These are phyloP conservation scores for Schwanniomyces etchellsii DNA, from an alignment of 1,139 yeast species.

Conservation along the genomic window DNA sequence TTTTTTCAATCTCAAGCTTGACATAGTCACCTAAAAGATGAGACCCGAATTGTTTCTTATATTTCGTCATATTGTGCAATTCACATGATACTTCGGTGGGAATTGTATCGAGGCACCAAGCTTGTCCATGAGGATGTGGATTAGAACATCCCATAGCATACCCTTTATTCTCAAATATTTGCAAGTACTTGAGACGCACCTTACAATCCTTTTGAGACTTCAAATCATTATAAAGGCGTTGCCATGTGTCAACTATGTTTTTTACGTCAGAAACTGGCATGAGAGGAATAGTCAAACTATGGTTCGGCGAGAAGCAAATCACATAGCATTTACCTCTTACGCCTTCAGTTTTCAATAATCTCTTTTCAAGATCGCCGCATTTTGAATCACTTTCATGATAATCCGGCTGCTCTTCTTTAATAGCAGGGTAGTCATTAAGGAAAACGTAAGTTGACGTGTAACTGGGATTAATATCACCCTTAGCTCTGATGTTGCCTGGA, in stretches of 20 bases:
- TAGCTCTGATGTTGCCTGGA: conserved; percentile 66
- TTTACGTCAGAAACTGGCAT: conserved; percentile 43
- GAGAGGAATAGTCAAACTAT: conserved; percentile 59
- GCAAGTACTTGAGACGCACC: conserved; percentile 55
- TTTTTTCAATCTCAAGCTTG: conserved; percentile 47
- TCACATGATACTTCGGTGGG: conserved; percentile 70
- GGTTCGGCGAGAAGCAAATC: conserved; percentile 71
- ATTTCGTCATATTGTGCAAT: conserved; percentile 44
- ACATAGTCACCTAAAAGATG: conserved; percentile 64
- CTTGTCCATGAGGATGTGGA: conserved; percentile 79
- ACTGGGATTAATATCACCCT: conserved; percentile 58
- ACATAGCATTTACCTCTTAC: conserved; percentile 69
- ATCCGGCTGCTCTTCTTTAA: conserved; percentile 52
- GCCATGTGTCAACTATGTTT: conserved; percentile 58
- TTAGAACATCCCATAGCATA: conserved; percentile 80
- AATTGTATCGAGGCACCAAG: conserved; percentile 65
- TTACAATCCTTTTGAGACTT: conserved; percentile 27
- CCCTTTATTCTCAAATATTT: conserved; percentile 76
- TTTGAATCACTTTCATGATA: conserved; percentile 17
- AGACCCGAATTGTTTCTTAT: conserved; percentile 36
- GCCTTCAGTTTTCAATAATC: conserved; percentile 51
- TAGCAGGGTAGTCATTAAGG: conserved; percentile 69
- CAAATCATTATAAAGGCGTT: conserved; percentile 40
- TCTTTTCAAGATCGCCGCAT: conserved; percentile 22
- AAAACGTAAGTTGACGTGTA: conserved; percentile 57